A percentile compares a stretch with the other conserved stretches of the same genome.
Evolutionary conservation across 163 green algal genomes (phyloP).

Genomic region (Chlamydomonas reinhardtii): DNA sequence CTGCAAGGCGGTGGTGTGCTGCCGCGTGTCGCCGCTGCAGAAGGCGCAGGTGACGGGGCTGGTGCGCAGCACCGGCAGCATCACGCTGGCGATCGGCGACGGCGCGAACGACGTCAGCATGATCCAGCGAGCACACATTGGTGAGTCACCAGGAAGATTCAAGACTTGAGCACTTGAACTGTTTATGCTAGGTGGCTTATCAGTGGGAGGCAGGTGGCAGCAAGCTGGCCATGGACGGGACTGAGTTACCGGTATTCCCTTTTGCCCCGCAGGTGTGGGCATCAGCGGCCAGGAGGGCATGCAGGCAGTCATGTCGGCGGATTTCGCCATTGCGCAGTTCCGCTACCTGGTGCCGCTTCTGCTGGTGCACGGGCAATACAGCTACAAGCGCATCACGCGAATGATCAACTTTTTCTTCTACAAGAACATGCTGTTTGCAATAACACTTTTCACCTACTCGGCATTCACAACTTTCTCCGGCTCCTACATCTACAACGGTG

Average conservation of each 20-base stretch:
- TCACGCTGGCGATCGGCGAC: slow-evolving; percentile 87
- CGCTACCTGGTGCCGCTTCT: slow-evolving; percentile 85
- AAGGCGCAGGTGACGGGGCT: slow-evolving; percentile 88
- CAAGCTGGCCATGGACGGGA: no score
- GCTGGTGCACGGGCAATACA: slow-evolving; percentile 89
- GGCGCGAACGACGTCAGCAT: slow-evolving; percentile 92
- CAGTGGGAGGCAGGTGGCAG: no score
- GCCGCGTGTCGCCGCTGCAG: slow-evolving; percentile 87
- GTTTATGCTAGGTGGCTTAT: no score
- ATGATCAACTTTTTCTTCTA: slow-evolving; percentile 84
- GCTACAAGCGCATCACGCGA: slow-evolving; percentile 87
- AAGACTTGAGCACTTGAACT: no score
- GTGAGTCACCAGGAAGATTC: no score
- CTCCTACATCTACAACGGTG: slow-evolving; percentile 71
- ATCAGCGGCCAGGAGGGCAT: slow-evolving; percentile 87
- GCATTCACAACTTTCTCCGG: slow-evolving; percentile 71
- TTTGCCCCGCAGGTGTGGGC: slow-evolving; percentile 70
- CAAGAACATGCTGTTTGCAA: slow-evolving; percentile 87
- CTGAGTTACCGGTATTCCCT: no score
- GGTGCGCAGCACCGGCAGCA: slow-evolving; percentile 74
- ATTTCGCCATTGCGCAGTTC: slow-evolving; percentile 89
- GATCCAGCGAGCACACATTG: slow-evolving; percentile 88
- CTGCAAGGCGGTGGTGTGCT: slow-evolving; percentile 85
- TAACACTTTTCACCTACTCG: slow-evolving; percentile 89
- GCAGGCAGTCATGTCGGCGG: slow-evolving; percentile 80